Evolutionary conservation across 345 rosid genomes (phyloP), one percentile per base, ranked within the genome.

Genomic region (Laguncularia racemosa): DNA sequence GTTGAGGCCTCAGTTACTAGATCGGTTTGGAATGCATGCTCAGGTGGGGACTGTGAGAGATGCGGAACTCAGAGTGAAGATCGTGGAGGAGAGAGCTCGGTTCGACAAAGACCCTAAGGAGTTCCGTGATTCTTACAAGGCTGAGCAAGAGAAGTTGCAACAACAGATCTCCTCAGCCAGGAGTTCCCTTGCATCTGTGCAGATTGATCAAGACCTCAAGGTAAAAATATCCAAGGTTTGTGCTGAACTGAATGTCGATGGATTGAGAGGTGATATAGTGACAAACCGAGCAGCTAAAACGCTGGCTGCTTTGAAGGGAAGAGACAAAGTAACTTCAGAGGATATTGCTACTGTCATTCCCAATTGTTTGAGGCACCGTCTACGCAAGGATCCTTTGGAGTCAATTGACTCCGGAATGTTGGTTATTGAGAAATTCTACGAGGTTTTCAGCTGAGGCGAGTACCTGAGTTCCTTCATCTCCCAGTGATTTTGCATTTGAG

Each of bases 261-360:
- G 99, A 20, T 70, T 89, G 73, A 81, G 99, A 78, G 99, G 97
- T 65, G 99, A 93, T 52, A 89, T 87, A 4, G 97, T 87, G 64
- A 83, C 85, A n/a, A 93, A 93, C 53, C 87, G 99, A 80, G 96
- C 97, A 43, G 96, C 97, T 3, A 87, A 93, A 76, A 95, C 97
- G 65, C 83, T 93, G 57, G 96, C 95, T 21, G 78, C 96, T 62
- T 73, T 93, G 26, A 93, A 87, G 73, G 90, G 90, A 65, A 87
- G 89, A 74, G 95, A 89, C 53, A 59, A 64, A 16, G 97, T 89
- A 13, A 78, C 81, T 49, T 71, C 97, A 0, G 99, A 93, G 57
- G 97, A 93, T 71, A 77, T 93, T 50, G 96, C 97, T n/a, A 89
- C 97, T 3, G 99, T 93, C 62, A 93, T 93, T 40, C 96, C 99